Evolutionary conservation across 305 asterid species (phyloP).

Genomic region (Euphrasia arctica): DNA sequence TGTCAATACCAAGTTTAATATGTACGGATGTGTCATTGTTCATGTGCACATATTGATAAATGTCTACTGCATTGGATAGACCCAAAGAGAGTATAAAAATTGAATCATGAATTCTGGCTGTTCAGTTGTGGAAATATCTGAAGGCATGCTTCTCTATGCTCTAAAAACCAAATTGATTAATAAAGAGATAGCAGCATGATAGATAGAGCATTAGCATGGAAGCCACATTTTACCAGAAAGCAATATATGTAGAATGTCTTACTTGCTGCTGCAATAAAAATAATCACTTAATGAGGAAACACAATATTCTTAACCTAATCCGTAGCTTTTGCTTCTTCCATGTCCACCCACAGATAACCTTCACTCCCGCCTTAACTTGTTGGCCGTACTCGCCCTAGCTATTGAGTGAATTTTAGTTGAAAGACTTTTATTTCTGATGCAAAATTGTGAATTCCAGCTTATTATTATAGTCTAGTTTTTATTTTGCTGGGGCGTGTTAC

Average conservation of each 20-base stretch:
- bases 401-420: constrained; percentile 1
- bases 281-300: constrained; percentile 10
- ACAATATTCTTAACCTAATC: background rate
- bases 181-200: constrained; percentile 11
- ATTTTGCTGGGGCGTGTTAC: constrained; percentile 5
- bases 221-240: constrained; percentile 5
- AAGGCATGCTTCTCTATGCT: constrained; percentile 3
- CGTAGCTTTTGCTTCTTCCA: constrained; percentile 20
- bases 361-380: background rate
- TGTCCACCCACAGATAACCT: background rate
- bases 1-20: constrained; percentile 10
- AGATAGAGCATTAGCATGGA: constrained; percentile 2
- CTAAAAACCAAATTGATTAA: constrained; percentile 16
- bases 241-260: constrained; percentile 16
- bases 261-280: constrained; percentile 1
- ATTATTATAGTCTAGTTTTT: background rate
- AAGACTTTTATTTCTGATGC: background rate
- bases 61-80: constrained; percentile 18
- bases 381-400: background rate
- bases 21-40: constrained; percentile 2
- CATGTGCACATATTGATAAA: constrained; percentile 2
- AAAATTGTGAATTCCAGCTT: constrained; percentile 13
- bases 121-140: constrained; percentile 6
- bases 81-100: constrained; percentile 9
- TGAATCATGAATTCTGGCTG: constrained; percentile 1